phyloP scores from a whole-genome alignment of 2,329 filamentous ascomycete genomes.

The Alternaria consortialis region DNA sequence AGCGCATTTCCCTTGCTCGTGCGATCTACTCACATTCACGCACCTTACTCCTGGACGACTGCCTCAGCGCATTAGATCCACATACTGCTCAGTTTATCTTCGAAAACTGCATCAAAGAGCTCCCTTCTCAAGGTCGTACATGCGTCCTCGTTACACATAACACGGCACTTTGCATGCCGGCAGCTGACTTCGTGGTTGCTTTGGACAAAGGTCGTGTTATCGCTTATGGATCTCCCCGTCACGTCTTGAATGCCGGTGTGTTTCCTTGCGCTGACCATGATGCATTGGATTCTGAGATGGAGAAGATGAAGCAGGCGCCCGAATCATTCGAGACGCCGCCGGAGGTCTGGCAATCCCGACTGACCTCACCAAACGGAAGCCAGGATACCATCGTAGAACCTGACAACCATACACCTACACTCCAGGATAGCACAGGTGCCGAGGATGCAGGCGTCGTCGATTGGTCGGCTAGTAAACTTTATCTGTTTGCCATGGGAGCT shows the following conservation, averaged over 20 bases:
- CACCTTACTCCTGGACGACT: constrained; percentile 58
- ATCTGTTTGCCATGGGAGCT: not conserved
- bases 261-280: not conserved
- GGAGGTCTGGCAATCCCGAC: constrained; percentile 1
- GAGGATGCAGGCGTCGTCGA: not conserved
- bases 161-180: not conserved
- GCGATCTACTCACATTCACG: constrained; percentile 57
- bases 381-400: not conserved
- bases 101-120: constrained; percentile 15
- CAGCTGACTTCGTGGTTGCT: constrained; percentile 1
- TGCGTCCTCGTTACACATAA: constrained; percentile 84
- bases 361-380: not conserved
- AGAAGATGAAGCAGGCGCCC: not conserved
- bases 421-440: not conserved
- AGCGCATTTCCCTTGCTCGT: constrained; percentile 47
- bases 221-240: not conserved
- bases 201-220: not conserved
- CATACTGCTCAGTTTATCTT: constrained; percentile 12
- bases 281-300: not conserved
- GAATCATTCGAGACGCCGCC: not conserved
- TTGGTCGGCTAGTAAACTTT: constrained; percentile 1
- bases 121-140: constrained; percentile 61
- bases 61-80: constrained; percentile 57
- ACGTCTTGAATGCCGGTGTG: not conserved
- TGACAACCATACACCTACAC: not conserved